phyloP scores from a whole-genome alignment of 2,329 filamentous ascomycete species.

The Didymella sp. region DNA sequence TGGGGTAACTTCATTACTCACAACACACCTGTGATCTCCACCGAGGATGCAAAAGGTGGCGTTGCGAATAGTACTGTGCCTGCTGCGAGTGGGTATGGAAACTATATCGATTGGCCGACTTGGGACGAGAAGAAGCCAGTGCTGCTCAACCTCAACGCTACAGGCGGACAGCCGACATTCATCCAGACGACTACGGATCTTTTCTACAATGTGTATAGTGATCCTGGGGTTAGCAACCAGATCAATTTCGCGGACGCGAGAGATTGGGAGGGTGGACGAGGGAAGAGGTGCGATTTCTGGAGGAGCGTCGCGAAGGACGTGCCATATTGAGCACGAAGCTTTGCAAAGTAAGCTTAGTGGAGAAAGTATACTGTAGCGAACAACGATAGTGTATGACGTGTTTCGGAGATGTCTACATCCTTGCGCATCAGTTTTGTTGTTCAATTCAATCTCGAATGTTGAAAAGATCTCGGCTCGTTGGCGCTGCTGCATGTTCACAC shows the following conservation, averaged over 20 bases:
- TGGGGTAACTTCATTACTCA: constrained; percentile 44
- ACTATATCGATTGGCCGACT: constrained; percentile 38
- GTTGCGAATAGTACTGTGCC: constrained; percentile 34
- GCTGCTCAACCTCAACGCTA: constrained; percentile 41
- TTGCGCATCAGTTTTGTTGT: background rate
- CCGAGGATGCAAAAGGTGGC: constrained; percentile 38
- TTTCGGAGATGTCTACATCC: background rate
- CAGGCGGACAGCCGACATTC: constrained; percentile 33
- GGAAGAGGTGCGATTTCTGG: constrained; percentile 44
- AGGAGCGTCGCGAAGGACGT: constrained; percentile 32
- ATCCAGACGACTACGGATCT: constrained; percentile 32
- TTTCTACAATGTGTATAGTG: constrained; percentile 38
- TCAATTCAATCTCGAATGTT: background rate
- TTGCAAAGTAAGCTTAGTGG: background rate
- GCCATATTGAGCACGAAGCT: constrained; percentile 24
- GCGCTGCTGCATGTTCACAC: background rate
- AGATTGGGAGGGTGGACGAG: constrained; percentile 43
- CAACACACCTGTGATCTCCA: constrained; percentile 37
- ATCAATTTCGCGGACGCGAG: constrained; percentile 38
- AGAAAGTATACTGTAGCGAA: background rate
- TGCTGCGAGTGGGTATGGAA: constrained; percentile 18
- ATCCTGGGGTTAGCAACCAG: constrained; percentile 43
- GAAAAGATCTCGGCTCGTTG: background rate
- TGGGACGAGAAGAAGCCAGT: constrained; percentile 29
- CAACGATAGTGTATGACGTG: background rate